Conservation (phyloP, 2,329 filamentous ascomycete genomes). For the Cercospora zeae-maydis region DNA sequence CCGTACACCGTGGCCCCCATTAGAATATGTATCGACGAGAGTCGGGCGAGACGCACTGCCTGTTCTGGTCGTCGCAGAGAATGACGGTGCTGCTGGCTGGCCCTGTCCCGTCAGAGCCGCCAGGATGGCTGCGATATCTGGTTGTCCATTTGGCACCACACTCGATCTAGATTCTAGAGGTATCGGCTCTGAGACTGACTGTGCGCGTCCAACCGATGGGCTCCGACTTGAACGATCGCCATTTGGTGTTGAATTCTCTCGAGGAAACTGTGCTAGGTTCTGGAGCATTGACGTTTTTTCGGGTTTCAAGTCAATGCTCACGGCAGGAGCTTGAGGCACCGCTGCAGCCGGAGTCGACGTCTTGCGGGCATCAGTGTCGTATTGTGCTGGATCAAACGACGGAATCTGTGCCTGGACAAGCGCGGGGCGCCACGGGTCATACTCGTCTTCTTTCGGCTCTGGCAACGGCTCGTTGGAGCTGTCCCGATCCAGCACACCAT, state of each 20-base stretch:
- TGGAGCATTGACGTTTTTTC: conserved; percentile 29
- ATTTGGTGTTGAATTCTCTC: not conserved
- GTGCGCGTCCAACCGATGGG: conserved; percentile 23
- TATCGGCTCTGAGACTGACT: conserved; percentile 5
- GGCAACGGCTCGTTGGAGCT: conserved; percentile 34
- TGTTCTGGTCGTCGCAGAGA: conserved; percentile 14
- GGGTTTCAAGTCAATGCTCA: conserved; percentile 18
- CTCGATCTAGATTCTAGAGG: not conserved
- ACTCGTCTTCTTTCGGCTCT: conserved; percentile 46
- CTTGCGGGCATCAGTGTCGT: conserved; percentile 33
- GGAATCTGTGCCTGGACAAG: conserved; percentile 16
- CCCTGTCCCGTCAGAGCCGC: conserved; percentile 26
- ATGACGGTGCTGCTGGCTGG: conserved; percentile 18
- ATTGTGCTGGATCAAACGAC: conserved; percentile 28
- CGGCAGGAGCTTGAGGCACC: not conserved
- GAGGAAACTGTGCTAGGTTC: conserved; percentile 11
- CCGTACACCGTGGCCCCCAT: not conserved
- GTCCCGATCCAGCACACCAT: conserved; percentile 18
- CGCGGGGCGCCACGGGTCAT: conserved; percentile 45
- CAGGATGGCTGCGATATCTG: conserved; percentile 34
- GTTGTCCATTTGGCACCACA: conserved; percentile 15
- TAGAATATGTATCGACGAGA: not conserved
- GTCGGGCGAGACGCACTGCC: conserved; percentile 17
- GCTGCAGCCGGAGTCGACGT: conserved; percentile 1
- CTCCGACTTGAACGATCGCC: conserved; percentile 16